A percentile compares a stretch with the other conserved stretches of the same genome.
These are phyloP conservation scores for Emydomyces testavorans DNA, from an alignment of 2,329 filamentous ascomycete species.

Conservation along the genomic window DNA sequence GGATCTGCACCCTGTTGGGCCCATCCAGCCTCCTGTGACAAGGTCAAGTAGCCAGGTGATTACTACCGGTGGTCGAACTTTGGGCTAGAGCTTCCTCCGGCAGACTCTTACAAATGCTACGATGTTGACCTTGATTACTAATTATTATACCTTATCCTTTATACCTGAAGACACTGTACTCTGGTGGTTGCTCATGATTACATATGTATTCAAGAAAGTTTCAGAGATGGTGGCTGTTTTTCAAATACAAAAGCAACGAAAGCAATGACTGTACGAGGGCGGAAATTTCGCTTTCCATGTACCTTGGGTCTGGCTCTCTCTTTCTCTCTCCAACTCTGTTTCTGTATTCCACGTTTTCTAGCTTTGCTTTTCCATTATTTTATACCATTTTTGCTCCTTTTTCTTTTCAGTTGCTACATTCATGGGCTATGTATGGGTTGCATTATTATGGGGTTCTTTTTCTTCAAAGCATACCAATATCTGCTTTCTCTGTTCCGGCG, in stretches of 20 bases:
- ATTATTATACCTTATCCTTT: background rate
- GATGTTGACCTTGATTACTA: background rate
- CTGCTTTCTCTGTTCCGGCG: background rate
- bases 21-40: slow-evolving; percentile 26
- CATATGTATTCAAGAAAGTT: slow-evolving; percentile 4
- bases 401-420: background rate
- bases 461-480: background rate
- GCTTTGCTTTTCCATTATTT: background rate
- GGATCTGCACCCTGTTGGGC: slow-evolving; percentile 25
- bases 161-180: background rate
- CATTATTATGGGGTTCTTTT: slow-evolving; percentile 5
- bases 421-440: background rate
- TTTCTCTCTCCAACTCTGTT: background rate
- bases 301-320: slow-evolving; percentile 6
- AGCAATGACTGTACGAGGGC: slow-evolving; percentile 13
- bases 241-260: slow-evolving; percentile 8
- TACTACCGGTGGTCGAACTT: slow-evolving; percentile 31
- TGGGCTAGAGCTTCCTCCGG: slow-evolving; percentile 23
- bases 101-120: background rate
- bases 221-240: background rate
- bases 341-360: background rate
- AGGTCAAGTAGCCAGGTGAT: slow-evolving; percentile 32
- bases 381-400: slow-evolving; percentile 3
- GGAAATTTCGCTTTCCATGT: slow-evolving; percentile 1
- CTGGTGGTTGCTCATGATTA: background rate